Conservation (phyloP, 768 basidiomycete genomes). For the Ephemerocybe angulata region DNA sequence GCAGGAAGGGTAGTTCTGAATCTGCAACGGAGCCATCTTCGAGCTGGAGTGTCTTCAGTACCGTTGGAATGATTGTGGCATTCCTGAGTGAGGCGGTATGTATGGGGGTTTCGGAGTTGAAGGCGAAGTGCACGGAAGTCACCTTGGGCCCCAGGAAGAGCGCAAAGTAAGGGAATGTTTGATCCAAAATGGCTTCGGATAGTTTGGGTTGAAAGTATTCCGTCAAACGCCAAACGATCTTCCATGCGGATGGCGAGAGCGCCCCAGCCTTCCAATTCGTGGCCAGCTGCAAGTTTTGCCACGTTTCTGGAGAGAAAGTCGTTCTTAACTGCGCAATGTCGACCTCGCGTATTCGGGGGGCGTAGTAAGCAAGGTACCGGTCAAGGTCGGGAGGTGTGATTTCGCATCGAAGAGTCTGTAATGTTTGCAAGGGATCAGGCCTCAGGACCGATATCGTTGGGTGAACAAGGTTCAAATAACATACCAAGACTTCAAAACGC, state of each 20-base stretch:
- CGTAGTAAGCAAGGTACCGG: neutral
- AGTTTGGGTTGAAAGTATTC: neutral
- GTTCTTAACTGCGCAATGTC: neutral
- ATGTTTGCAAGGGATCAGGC: neutral
- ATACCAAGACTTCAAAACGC: neutral
- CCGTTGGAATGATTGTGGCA: neutral
- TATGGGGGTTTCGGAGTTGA: neutral
- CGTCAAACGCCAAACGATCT: neutral
- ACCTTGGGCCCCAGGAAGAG: neutral
- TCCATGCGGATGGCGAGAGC: neutral
- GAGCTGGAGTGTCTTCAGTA: neutral
- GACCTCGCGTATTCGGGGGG: neutral
- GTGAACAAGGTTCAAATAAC: neutral
- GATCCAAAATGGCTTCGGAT: neutral
- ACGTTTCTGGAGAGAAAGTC: neutral
- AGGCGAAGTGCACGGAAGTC: neutral
- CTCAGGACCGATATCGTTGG: neutral
- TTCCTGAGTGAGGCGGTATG: neutral
- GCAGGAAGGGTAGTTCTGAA: too few species aligned
- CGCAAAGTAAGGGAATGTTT: neutral
- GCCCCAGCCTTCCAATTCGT: neutral
- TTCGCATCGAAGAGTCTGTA: neutral
- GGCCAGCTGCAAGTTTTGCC: neutral
- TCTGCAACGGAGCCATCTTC: neutral
- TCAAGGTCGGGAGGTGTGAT: neutral